Base-by-base conservation (phyloP, 2,329 filamentous ascomycete genomes). In the Trichoderma sp. region DNA sequence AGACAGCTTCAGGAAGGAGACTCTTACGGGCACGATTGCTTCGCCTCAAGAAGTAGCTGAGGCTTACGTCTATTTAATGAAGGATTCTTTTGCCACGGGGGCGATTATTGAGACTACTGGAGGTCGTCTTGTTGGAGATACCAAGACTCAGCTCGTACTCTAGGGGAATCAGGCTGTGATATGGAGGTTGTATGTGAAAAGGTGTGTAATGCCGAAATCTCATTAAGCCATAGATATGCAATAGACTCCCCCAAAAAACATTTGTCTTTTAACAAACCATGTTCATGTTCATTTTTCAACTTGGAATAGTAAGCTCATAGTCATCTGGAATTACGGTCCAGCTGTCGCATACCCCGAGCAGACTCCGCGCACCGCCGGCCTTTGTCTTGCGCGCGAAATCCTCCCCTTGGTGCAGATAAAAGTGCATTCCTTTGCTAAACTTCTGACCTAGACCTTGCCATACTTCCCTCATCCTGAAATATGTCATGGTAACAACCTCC, bases 31-130 rank as follows among this genome's bases (percentile, higher is more conserved):
- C 1, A 81, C 78, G 1, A 75, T 81, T 3, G 84, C 81, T 1
- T 79, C 78, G 31, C 81, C 85, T 0, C 84, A 85, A 41, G 85
- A 87, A 56, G 80, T 86, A 33, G 85, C 84, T 0, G 86, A 87
- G 78, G 83, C 83, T 12, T 87, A 86, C 74, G 60, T 87, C 14
- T 87, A 85, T 75, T 78, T 84, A 56, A 86, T 87, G 84, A 86
- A 84, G 78, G 83, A 86, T 76, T 80, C 79, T 1, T 84, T 84
- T 77, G 80, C 80, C 6, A 86, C 84, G 0, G 85, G 84, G 0
- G 78, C 79, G 2, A 75, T 82, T 16, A 78, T 84, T 21, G 77
- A 71, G 35, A 79, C 78, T 3, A 77, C 81, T 50, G 79, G 80
- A 4, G 82, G 82, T 14, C 75, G 78, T 27, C 72, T 78, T 35